Evolutionary conservation across 306 rosid genomes (phyloP), one percentile per base, ranked within the genome.

Genomic region (Albizia julibrissin): DNA sequence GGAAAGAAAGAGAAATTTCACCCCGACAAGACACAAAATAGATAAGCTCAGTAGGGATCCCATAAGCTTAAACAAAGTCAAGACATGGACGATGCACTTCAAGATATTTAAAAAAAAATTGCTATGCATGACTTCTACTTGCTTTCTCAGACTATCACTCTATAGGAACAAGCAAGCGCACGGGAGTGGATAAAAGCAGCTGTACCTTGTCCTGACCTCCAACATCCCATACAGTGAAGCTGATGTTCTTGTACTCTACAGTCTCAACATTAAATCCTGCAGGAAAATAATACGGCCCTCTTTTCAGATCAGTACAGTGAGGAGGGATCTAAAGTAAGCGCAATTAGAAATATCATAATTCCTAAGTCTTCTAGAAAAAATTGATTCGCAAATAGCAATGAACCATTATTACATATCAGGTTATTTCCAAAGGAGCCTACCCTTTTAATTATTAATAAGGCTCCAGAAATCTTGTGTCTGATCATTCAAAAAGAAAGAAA

Each of bases 151-250:
- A 47, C 67, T 82, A 13, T 33, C 42, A 33, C 64, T 65, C 65
- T 26, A 74, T 40, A 37, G 3, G 78, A 79, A 82, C 52, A 79
- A 67, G 75, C 68, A 61, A 69, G 64, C 52, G 65, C 15, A 84
- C 26, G 68, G 12, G 47, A 5, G 79, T 24, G 49, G 31, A 8
- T 54, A 62, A 72, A 40, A 59, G 69, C 21, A 73, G 21, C 15
- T 61, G 69, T 89, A 95, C 98, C 91, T 95, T 93, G 94, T 95
- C 98, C 79, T 95, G 98, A 85, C 98, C 98, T 22, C 98, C 98
- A 15, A 95, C 98, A 86, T 95, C 98, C 98, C 98, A 95, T 75
- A 95, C 98, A 5, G 98, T 95, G 88, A 95, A 95, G 93, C 98
- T 95, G 85, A 95, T 95, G 92, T 95, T 95, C 94, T 93, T 95